phyloP scores from a whole-genome alignment of 2,329 filamentous ascomycete species.

The Epichloe typhina region DNA sequence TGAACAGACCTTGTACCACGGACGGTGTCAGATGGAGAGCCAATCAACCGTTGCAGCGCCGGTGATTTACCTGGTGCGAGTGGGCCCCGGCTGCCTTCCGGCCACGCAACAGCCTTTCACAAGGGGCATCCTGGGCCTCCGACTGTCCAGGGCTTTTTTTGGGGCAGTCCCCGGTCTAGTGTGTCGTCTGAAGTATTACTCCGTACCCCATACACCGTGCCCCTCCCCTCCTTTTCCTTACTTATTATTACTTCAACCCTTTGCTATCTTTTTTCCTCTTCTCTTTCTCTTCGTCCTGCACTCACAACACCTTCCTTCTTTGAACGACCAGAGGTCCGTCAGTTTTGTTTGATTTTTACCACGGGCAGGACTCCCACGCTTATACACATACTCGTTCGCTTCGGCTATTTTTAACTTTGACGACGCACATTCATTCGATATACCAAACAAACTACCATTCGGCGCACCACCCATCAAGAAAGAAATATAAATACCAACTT shows the following conservation, averaged over 20 bases:
- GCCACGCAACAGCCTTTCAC: neutral
- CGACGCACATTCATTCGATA: constrained; percentile 1
- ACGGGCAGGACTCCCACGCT: constrained; percentile 7
- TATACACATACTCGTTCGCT: constrained; percentile 7
- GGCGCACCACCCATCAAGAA: neutral
- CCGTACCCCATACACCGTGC: too few species aligned
- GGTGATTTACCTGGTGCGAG: neutral
- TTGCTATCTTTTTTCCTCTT: neutral
- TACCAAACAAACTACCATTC: constrained; percentile 3
- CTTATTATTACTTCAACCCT: neutral
- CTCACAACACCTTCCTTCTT: constrained; percentile 6
- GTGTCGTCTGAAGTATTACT: too few species aligned
- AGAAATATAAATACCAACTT: neutral
- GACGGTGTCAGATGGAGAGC: neutral
- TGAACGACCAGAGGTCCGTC: constrained; percentile 3
- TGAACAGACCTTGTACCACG: constrained; percentile 7
- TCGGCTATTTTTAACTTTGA: neutral
- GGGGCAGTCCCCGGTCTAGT: neutral
- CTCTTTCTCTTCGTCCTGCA: neutral
- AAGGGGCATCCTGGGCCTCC: neutral
- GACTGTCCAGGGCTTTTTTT: neutral
- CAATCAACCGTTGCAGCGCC: neutral
- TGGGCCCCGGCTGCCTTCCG: neutral
- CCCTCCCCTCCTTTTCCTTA: neutral
- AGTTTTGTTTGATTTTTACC: constrained; percentile 6